Base-by-base conservation (phyloP, 306 rosid species). In the Cicer yamashitae region DNA sequence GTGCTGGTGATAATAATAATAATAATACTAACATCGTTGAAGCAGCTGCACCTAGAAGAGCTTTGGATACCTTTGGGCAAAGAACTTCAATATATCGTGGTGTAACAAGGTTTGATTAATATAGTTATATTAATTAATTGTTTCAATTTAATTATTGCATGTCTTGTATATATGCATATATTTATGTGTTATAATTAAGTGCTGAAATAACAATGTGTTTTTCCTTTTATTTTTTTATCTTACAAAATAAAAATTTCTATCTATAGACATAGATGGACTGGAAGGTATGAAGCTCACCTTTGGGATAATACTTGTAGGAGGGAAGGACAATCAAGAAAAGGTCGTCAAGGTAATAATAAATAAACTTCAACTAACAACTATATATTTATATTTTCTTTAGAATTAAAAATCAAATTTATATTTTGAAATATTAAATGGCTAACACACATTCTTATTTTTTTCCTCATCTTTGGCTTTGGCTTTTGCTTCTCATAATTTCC, bases 1-100 rank as follows among this genome's bases (percentile, higher is more conserved):
- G 78, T 10, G 91, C 5, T 4, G 37, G 5, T 30, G 5, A 2
- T 25, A 2, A 25, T 25, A 25, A 25, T 25, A 25, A 84, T 70
- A 54, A 3, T 11, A 87, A 72, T 18, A 87, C 72, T 37, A 77
- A 41, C n/a, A 59, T 78, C 20, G 82, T 86, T 5, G 97, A 90
- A 78, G 91, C 90, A 41, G 77, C 89, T 66, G 71, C 72, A 1
- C 97, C 98, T 7, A 87, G 91, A 83, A 85, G 99, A 82, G 80
- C 94, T 65, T 76, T 86, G 82, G 99, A 96, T 72, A 96, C 99
- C 1, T 90, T 96, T 38, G 99, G 99, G 2, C 99, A 96, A 86
- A 86, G 99, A 89, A 96, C 99, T 1, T 96, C 99, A 1, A 96
- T 96, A 18, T 96, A 96, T 78, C 98, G 99, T 3, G 99, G 99